Percentiles rank a stretch among this genome's conserved stretches.
phyloP scores from a whole-genome alignment of 768 basidiomycete species.

The Trametes cinnabarina region DNA sequence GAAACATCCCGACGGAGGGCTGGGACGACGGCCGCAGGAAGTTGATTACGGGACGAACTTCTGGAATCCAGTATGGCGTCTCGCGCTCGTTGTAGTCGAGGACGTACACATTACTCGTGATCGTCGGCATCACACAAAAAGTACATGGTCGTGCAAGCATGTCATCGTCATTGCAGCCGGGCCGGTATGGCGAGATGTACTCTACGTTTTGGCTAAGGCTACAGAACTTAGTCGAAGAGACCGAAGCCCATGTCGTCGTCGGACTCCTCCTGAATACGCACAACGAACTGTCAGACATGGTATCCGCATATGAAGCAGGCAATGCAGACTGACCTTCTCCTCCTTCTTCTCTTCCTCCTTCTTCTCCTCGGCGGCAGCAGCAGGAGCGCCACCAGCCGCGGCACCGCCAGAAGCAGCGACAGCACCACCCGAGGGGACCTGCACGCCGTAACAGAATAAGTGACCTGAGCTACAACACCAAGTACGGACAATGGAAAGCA shows the following conservation, averaged over 20 bases:
- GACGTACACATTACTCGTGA: too few species aligned
- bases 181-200: conserved; percentile 5
- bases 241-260: conserved; percentile 99
- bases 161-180: conserved; percentile 18
- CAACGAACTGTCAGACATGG: not conserved
- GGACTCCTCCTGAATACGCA: conserved; percentile 68
- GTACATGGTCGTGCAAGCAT: conserved; percentile 13
- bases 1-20: too few species aligned
- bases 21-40: too few species aligned
- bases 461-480: not conserved
- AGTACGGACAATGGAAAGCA: conserved; percentile 8
- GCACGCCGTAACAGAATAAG: conserved; percentile 4
- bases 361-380: conserved; percentile 71
- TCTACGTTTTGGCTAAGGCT: conserved; percentile 15
- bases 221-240: conserved; percentile 78
- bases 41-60: too few species aligned
- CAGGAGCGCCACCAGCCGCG: conserved; percentile 53
- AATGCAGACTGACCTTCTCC: conserved; percentile 62
- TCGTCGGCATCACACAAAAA: too few species aligned
- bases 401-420: conserved; percentile 56
- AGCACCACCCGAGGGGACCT: conserved; percentile 92
- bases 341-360: conserved; percentile 85
- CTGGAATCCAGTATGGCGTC: too few species aligned
- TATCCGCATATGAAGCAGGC: not conserved
- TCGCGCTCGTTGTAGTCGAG: too few species aligned